A percentile compares a stretch with the other conserved stretches of the same genome.
These are phyloP conservation scores for Phytophthora syringae DNA, from an alignment of 352 stramenopile genomes.

Conservation along the genomic window DNA sequence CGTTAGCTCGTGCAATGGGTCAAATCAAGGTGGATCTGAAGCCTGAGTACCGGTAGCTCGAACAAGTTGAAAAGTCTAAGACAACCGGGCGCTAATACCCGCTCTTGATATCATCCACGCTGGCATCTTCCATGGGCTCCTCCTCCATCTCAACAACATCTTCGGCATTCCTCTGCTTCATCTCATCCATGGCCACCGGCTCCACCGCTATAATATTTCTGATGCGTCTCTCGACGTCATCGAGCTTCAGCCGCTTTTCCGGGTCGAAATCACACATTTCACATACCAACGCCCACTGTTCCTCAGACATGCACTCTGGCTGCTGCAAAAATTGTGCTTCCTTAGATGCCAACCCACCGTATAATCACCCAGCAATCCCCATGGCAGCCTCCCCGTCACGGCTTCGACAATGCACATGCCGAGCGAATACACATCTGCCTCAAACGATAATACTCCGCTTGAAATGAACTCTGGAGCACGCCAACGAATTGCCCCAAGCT, in stretches of 20 bases:
- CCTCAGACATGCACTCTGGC: slow-evolving; percentile 1
- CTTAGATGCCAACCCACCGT: slow-evolving; percentile 2
- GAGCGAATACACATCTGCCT: slow-evolving; percentile 12
- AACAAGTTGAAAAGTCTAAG: too few relatives aligned
- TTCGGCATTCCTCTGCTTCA: too few relatives aligned
- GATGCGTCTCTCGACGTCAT: slow-evolving; percentile 7
- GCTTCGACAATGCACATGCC: slow-evolving; percentile 14
- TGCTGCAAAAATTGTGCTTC: slow-evolving; percentile 2
- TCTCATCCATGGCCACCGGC: background rate
- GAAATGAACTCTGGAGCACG: slow-evolving; percentile 9
- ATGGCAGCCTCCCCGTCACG: slow-evolving; percentile 1
- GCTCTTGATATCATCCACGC: too few relatives aligned
- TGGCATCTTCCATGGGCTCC: too few relatives aligned
- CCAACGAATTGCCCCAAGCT: slow-evolving; percentile 9
- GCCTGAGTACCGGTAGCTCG: too few relatives aligned
- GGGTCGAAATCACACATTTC: slow-evolving; percentile 15
- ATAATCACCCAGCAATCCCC: background rate
- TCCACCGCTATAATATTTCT: background rate
- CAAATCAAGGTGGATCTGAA: too few relatives aligned
- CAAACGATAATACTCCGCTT: background rate
- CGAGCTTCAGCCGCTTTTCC: background rate
- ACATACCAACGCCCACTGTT: slow-evolving; percentile 6
- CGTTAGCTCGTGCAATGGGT: too few relatives aligned
- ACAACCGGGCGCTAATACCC: too few relatives aligned
- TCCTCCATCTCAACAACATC: background rate